These are phyloP conservation scores for Skeletonema potamos DNA, from an alignment of 108 stramenopile species.

Conservation along the genomic window DNA sequence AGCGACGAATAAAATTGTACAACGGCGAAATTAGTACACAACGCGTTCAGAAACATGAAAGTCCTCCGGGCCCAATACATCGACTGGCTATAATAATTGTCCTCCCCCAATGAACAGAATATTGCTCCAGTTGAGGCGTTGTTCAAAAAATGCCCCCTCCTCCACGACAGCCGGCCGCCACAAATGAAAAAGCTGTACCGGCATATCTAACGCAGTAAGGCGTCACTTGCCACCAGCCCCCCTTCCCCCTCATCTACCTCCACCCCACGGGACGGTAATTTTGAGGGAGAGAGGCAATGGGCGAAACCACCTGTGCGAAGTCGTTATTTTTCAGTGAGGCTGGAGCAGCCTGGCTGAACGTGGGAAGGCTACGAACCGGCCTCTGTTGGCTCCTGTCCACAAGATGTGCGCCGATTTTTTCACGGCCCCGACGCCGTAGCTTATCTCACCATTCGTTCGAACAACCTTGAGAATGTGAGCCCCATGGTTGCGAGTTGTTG, in stretches of 20 bases:
- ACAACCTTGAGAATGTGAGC: slow-evolving; percentile 86
- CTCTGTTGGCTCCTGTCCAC: not conserved
- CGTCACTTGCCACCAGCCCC: not conserved
- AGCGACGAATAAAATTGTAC: not conserved
- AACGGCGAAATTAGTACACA: not conserved
- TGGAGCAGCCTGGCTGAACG: not conserved
- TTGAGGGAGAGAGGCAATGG: not conserved
- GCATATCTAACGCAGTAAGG: not conserved
- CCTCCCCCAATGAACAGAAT: not conserved
- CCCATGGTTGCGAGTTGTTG: slow-evolving; percentile 66
- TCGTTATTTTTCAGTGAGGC: not conserved
- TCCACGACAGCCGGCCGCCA: not conserved
- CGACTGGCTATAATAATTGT: not conserved
- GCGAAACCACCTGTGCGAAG: not conserved
- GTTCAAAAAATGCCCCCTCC: not conserved
- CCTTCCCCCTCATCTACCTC: not conserved
- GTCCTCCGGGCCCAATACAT: not conserved
- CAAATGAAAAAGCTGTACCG: not conserved
- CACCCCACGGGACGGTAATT: not conserved
- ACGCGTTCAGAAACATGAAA: too few relatives aligned
- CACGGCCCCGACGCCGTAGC: not conserved
- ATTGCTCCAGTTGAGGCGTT: not conserved
- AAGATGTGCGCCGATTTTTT: not conserved
- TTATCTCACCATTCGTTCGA: slow-evolving; percentile 85
- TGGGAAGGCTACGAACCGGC: not conserved